phyloP scores from a whole-genome alignment of 164 flowering plant genomes.

The Berberis thunbergii region DNA sequence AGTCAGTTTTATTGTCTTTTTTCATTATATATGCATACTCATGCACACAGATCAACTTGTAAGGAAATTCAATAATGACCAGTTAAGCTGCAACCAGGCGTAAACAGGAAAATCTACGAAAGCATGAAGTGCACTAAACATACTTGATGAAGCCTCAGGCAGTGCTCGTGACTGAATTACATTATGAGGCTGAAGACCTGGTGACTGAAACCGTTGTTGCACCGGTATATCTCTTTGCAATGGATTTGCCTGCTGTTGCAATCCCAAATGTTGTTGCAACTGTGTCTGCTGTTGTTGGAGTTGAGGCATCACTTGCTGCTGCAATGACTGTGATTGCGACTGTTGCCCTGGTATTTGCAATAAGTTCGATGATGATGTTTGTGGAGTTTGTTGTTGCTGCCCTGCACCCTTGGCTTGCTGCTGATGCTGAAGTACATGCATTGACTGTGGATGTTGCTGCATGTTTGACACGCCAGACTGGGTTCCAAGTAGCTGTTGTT shows the following conservation, averaged over 20 bases:
- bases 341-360: conserved; percentile 59
- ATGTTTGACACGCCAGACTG: conserved; percentile 52
- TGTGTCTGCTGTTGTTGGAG: conserved; percentile 54
- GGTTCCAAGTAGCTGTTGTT: conserved; percentile 48
- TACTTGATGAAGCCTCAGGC: conserved; percentile 75
- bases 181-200: conserved; percentile 51
- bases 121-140: conserved; percentile 11
- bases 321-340: conserved; percentile 42
- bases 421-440: conserved; percentile 28
- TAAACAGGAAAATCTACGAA: background rate
- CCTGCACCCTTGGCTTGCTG: conserved; percentile 52
- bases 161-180: conserved; percentile 53
- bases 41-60: background rate
- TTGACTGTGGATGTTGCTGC: conserved; percentile 33
- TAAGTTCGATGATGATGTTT: conserved; percentile 14
- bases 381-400: conserved; percentile 40
- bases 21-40: too few species aligned
- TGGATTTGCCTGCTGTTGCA: conserved; percentile 63
- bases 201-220: conserved; percentile 60
- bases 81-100: background rate
- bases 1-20: too few species aligned
- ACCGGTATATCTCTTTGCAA: conserved; percentile 37
- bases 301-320: conserved; percentile 62
- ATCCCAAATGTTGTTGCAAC: conserved; percentile 27
- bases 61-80: background rate